A percentile compares a stretch with the other conserved stretches of the same genome.
These are phyloP conservation scores for Tinospora cordifolia DNA, from an alignment of 164 flowering plant species.

Conservation along the genomic window DNA sequence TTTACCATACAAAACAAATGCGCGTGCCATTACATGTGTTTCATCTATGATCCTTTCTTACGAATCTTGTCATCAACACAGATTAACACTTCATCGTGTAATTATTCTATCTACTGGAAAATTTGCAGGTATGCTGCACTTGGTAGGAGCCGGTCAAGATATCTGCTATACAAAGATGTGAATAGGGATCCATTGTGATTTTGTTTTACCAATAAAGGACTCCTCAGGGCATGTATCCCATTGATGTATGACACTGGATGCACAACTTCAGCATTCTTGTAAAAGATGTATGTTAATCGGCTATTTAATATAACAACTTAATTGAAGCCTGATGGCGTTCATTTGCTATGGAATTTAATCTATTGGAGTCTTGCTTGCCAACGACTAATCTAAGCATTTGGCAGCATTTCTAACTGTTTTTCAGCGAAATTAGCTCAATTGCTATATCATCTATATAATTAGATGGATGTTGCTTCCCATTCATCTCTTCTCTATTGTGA, in stretches of 20 bases:
- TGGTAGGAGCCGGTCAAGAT: slow-evolving; percentile 73
- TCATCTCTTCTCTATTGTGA: too few relatives aligned
- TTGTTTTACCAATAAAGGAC: not conserved
- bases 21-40: too few relatives aligned
- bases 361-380: too few relatives aligned
- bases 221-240: not conserved
- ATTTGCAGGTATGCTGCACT: slow-evolving; percentile 89
- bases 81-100: not conserved
- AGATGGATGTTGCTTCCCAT: too few relatives aligned
- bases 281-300: not conserved
- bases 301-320: not conserved
- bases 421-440: too few relatives aligned
- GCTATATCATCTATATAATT: too few relatives aligned
- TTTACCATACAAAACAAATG: too few relatives aligned
- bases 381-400: not conserved
- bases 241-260: not conserved
- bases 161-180: slow-evolving; percentile 90
- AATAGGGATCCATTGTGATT: slow-evolving; percentile 67
- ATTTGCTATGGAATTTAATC: not conserved
- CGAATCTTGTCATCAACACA: not conserved
- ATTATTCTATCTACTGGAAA: not conserved
- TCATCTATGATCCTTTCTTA: too few relatives aligned
- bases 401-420: too few relatives aligned
- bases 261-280: not conserved
- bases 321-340: not conserved